phyloP scores from a whole-genome alignment of 192 early-diverging fungal species.

The Backusella australiensis region DNA sequence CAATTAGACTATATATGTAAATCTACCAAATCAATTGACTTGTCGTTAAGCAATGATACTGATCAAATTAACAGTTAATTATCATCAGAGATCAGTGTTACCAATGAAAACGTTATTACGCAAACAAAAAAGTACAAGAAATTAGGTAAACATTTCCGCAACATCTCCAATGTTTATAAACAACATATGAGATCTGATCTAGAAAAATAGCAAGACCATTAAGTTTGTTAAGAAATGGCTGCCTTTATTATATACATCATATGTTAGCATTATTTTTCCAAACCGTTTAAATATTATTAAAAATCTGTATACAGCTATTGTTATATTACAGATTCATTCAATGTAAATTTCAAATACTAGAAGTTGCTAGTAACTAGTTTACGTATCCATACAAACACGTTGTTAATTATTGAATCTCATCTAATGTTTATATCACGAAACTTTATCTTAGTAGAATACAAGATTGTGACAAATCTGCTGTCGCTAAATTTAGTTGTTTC shows the following conservation, averaged over 20 bases:
- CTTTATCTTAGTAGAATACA: neutral
- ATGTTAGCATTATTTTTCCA: neutral
- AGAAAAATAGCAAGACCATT: neutral
- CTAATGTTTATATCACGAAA: neutral
- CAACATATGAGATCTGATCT: neutral
- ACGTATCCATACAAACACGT: neutral
- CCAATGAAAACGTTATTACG: neutral
- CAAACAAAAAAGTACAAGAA: neutral
- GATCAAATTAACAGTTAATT: neutral
- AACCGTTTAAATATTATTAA: neutral
- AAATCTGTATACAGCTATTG: neutral
- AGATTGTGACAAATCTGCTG: neutral
- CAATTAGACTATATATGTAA: neutral
- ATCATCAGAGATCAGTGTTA: neutral
- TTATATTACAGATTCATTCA: neutral
- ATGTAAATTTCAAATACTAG: neutral
- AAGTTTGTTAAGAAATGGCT: neutral
- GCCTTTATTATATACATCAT: neutral
- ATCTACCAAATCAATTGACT: neutral
- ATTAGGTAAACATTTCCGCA: neutral
- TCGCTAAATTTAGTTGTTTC: neutral
- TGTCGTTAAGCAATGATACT: neutral
- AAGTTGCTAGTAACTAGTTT: neutral
- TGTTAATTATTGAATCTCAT: neutral
- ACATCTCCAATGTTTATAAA: neutral